phyloP scores from a whole-genome alignment of 257 asterid genomes.

The Pogostemon cablin region DNA sequence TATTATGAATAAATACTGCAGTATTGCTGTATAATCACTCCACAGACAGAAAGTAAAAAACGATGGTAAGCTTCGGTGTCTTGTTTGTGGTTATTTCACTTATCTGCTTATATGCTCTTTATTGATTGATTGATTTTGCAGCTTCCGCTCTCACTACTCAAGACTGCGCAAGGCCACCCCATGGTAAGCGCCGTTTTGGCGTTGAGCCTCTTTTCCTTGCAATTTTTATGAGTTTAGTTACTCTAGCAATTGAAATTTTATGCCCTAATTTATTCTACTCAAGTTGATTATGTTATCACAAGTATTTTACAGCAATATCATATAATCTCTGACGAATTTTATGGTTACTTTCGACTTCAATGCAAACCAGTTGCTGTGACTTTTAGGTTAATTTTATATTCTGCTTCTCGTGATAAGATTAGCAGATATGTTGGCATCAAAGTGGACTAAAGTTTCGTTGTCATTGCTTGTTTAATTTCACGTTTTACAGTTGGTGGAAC shows the following conservation, averaged over 20 bases:
- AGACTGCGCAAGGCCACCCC: constrained; percentile 97
- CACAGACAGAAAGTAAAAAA: constrained; percentile 9
- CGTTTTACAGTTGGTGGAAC: constrained; percentile 76
- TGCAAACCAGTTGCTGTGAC: neutral
- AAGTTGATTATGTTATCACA: too few species aligned
- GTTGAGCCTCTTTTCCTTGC: neutral
- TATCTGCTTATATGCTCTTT: neutral
- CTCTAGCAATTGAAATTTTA: neutral
- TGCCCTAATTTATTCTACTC: neutral
- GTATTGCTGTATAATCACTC: neutral
- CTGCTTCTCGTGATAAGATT: neutral
- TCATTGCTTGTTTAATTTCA: neutral
- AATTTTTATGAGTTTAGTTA: neutral
- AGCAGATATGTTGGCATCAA: neutral
- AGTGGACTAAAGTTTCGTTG: constrained; percentile 20
- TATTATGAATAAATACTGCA: constrained; percentile 6
- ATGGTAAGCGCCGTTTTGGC: constrained; percentile 53
- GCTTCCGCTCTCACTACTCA: constrained; percentile 95
- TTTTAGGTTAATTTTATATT: neutral
- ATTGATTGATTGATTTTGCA: constrained; percentile 32
- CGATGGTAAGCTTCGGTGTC: constrained; percentile 42
- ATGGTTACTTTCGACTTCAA: neutral
- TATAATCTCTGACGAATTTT: neutral
- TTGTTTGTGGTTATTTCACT: neutral
- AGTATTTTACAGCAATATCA: too few species aligned